These are phyloP conservation scores for Penicillium sp. DNA, from an alignment of 2,329 filamentous ascomycete genomes.

Conservation along the genomic window DNA sequence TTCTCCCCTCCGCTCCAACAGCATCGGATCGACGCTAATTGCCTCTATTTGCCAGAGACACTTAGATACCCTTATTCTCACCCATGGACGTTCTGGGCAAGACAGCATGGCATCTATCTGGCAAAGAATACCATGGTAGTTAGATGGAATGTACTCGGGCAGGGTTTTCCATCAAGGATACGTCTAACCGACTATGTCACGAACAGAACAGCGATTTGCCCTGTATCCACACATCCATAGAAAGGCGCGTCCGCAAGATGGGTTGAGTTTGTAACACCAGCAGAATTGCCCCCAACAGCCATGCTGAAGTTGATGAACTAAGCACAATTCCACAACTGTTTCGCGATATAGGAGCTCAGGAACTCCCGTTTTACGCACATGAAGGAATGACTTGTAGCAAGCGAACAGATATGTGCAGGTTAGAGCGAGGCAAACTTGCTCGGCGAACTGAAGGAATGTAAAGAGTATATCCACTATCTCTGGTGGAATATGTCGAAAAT, in stretches of 20 bases:
- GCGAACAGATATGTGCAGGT: neutral
- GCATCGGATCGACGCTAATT: neutral
- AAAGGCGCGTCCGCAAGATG: neutral
- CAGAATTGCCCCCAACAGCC: neutral
- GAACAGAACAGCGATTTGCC: neutral
- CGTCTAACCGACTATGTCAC: neutral
- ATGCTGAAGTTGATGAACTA: neutral
- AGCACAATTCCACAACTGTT: neutral
- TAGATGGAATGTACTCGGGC: neutral
- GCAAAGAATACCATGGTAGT: neutral
- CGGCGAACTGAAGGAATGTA: neutral
- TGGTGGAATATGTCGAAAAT: neutral
- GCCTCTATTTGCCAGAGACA: neutral
- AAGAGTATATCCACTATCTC: neutral
- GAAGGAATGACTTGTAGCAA: neutral
- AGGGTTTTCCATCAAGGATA: neutral
- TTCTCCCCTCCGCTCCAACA: neutral
- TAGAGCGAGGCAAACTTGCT: neutral
- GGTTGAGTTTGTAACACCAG: neutral
- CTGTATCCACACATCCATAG: neutral
- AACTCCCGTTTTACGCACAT: neutral
- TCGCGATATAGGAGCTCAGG: neutral
- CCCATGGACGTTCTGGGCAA: neutral
- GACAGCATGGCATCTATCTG: neutral
- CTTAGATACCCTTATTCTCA: neutral